Evolutionary conservation across 192 early-diverging fungal species (phyloP).

Genomic region (Coemansia sp.): DNA sequence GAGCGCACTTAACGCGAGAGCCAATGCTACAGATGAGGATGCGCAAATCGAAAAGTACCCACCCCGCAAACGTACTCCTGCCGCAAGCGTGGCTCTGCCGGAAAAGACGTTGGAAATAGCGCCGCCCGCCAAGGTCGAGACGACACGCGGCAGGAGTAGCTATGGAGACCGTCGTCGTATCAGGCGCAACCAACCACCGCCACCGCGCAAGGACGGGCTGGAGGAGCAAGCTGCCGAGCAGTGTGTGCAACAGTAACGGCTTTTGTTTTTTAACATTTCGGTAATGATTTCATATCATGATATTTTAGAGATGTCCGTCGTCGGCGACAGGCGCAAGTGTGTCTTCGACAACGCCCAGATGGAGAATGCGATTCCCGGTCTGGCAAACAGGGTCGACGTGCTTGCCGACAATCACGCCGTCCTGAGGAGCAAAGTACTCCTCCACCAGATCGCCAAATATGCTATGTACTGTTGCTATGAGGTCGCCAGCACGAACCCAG

Average conservation of each 20-base stretch:
- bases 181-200: slow-evolving; percentile 41
- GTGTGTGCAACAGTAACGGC: slow-evolving; percentile 43
- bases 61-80: slow-evolving; percentile 41
- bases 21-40: neutral
- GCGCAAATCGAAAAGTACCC: slow-evolving; percentile 13
- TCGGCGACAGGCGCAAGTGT: slow-evolving; percentile 57
- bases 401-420: slow-evolving; percentile 81
- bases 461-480: slow-evolving; percentile 84
- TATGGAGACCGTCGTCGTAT: slow-evolving; percentile 47
- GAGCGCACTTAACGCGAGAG: slow-evolving; percentile 39
- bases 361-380: slow-evolving; percentile 82
- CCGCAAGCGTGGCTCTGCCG: neutral
- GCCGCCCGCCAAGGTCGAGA: slow-evolving; percentile 15
- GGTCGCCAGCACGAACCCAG: slow-evolving; percentile 75
- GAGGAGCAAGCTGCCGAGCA: slow-evolving; percentile 49
- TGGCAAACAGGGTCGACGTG: slow-evolving; percentile 85
- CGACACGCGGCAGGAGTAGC: slow-evolving; percentile 34
- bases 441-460: slow-evolving; percentile 88
- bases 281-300: neutral
- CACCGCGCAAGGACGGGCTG: slow-evolving; percentile 23
- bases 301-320: slow-evolving; percentile 58
- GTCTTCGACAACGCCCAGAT: slow-evolving; percentile 74
- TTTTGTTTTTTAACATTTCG: neutral
- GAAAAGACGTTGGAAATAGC: slow-evolving; percentile 3
- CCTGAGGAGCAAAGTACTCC: slow-evolving; percentile 75